These are phyloP conservation scores for Prillingera fragicola DNA, from an alignment of 1,284 basidiomycete species.

Conservation along the genomic window DNA sequence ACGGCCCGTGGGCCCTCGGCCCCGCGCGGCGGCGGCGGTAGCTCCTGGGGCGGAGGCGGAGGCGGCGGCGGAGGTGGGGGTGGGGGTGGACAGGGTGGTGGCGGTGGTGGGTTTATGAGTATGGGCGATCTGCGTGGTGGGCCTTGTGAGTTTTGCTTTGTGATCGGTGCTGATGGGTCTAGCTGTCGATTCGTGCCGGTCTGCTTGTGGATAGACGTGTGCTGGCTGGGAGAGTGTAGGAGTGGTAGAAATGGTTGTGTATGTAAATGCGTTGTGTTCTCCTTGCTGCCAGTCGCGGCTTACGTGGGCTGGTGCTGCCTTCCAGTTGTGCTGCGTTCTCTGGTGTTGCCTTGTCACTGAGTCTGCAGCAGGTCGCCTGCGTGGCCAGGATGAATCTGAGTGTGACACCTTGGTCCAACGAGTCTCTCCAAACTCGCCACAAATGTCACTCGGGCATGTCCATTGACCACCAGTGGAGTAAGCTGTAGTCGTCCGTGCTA, in stretches of 20 bases:
- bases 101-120: conserved; percentile 37
- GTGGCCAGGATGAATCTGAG: too few relatives aligned
- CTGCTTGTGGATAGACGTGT: conserved; percentile 40
- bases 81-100: conserved; percentile 17
- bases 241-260: background rate
- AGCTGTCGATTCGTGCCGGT: conserved; percentile 35
- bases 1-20: conserved; percentile 1
- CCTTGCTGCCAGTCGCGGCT: too few relatives aligned
- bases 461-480: too few relatives aligned
- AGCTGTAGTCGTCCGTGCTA: too few relatives aligned
- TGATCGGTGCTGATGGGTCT: conserved; percentile 3
- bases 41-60: conserved; percentile 16
- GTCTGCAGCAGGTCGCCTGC: too few relatives aligned
- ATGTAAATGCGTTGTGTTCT: background rate
- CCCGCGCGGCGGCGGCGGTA: conserved; percentile 6
- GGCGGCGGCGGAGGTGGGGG: conserved; percentile 15
- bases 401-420: too few relatives aligned
- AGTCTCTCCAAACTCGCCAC: too few relatives aligned
- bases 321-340: too few relatives aligned
- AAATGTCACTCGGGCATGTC: too few relatives aligned
- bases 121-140: conserved; percentile 35
- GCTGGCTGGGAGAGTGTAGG: background rate
- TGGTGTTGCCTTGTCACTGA: too few relatives aligned
- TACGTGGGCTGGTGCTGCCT: too few relatives aligned
- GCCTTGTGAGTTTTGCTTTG: conserved; percentile 26